phyloP scores from a whole-genome alignment of 2,329 filamentous ascomycete genomes.

The Penicillium sp. region DNA sequence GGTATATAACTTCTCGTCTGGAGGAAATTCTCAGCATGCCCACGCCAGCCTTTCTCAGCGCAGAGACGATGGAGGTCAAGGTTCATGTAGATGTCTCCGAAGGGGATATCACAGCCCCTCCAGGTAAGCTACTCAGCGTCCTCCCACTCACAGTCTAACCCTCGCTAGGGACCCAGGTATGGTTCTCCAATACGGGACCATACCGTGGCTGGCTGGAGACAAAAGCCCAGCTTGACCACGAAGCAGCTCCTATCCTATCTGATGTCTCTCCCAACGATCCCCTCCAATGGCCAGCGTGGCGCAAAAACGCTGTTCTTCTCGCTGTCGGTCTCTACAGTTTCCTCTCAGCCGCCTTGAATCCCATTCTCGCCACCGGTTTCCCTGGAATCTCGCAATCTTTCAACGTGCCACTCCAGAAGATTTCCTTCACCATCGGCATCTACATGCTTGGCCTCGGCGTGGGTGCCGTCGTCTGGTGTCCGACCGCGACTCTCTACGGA shows the following conservation, averaged over 20 bases:
- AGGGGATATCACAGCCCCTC: too few relatives aligned
- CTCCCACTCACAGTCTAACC: neutral
- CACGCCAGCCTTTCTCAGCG: too few relatives aligned
- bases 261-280: constrained; percentile 8
- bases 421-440: constrained; percentile 12
- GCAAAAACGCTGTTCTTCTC: constrained; percentile 2
- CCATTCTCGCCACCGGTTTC: constrained; percentile 7
- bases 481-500: constrained; percentile 4
- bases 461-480: constrained; percentile 3
- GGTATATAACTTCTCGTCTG: too few relatives aligned
- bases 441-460: constrained; percentile 13
- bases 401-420: neutral
- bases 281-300: constrained; percentile 6
- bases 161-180: too few relatives aligned
- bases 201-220: too few relatives aligned
- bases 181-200: too few relatives aligned
- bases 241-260: neutral
- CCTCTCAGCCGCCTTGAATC: constrained; percentile 4
- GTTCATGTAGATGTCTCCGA: too few relatives aligned
- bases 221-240: neutral
- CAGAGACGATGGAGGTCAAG: too few relatives aligned
- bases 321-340: constrained; percentile 13
- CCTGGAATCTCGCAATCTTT: neutral
- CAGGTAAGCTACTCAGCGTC: too few relatives aligned
- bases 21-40: too few relatives aligned